Evolutionary conservation across 2,329 filamentous ascomycete genomes (phyloP), one percentile per base, ranked within the genome.

Genomic region (Dactylellina haptotyla): DNA sequence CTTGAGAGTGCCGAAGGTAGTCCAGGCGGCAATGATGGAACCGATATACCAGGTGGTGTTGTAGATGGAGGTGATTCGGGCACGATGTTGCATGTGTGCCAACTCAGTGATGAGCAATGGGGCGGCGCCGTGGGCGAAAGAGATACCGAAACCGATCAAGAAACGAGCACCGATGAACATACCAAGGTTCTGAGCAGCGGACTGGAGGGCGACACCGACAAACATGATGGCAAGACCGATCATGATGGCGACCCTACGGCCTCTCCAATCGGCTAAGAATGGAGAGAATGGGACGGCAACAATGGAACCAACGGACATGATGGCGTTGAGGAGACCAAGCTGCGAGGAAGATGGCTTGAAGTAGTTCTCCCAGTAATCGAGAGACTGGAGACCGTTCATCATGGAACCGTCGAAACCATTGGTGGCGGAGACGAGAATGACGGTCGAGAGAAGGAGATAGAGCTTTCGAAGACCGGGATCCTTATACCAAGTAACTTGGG

Each of bases 241-340:
- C 56, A 85, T 81, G 53, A 85, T 81, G 74, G 83, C 83, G 75
- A 80, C 79, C 50, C 82, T 80, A 63, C 84, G 80, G 14, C 84
- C 84, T 8, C 83, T 77, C 30, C 80, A 77, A 80, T 85, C 84
- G 26, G 83, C 83, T 20, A 81, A 80, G 77, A 83, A 85, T 14
- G 83, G 83, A 2, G 82, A 82, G 48, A 84, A 79, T 2, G 83
- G 82, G n/a, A 85, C 79, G 32, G 83, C 83, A 10, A 81, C 80
- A 30, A 85, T 79, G 10, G 82, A 83, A 61, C 84, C 84, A 50
- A 85, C 80, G 43, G 82, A 83, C 82, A 84, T 83, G 75, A 84
- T 84, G 53, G 81, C 81, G 53, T 82, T 81, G 26, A 84, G 79
- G 25, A 84, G 80, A 73, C 83, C 83, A 45, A 83, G 80, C 32